phyloP scores from a whole-genome alignment of 129 eudicot genomes.

The Centrapalus pauciflorus region DNA sequence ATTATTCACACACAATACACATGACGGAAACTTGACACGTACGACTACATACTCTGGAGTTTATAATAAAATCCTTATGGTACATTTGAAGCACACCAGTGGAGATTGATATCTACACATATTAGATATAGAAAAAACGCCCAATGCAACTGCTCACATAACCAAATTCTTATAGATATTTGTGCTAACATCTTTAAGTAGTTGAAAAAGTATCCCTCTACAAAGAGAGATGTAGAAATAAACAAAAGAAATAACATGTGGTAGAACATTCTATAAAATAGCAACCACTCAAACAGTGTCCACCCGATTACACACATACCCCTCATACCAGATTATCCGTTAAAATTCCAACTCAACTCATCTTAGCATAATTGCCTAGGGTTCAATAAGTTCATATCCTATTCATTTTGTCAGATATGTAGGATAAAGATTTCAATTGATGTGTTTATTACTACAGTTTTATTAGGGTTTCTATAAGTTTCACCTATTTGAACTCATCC shows the following conservation, averaged over 20 bases:
- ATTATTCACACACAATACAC: background rate
- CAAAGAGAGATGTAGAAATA: background rate
- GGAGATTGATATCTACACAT: background rate
- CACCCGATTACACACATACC: background rate
- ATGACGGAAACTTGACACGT: no score
- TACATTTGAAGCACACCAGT: background rate
- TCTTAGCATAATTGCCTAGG: background rate
- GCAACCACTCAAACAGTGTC: background rate
- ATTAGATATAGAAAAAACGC: background rate
- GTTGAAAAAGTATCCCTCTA: background rate
- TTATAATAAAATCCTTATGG: background rate
- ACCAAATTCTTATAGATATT: background rate
- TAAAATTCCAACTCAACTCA: background rate
- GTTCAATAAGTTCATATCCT: background rate
- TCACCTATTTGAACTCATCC: background rate
- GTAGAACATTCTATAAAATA: background rate
- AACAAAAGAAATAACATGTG: background rate
- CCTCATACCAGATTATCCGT: background rate
- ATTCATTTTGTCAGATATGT: background rate
- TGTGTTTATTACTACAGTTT: background rate
- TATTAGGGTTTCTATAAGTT: background rate
- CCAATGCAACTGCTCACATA: background rate
- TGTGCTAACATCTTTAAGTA: background rate
- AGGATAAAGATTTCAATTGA: background rate
- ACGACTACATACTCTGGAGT: background rate